These are phyloP conservation scores for Dunaliella primolecta DNA, from an alignment of 139 green algal species.

Conservation along the genomic window DNA sequence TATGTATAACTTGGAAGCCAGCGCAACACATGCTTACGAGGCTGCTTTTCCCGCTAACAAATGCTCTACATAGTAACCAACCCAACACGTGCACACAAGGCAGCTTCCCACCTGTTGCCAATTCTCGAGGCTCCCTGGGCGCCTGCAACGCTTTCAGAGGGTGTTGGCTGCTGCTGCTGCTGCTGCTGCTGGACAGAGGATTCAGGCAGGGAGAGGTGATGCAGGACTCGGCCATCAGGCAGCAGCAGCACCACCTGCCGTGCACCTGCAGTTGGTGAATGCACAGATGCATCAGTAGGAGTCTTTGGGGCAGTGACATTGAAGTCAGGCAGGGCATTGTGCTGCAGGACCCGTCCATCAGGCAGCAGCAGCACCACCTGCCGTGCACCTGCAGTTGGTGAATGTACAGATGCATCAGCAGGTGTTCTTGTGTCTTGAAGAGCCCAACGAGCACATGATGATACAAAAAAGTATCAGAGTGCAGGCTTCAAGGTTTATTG, in stretches of 20 bases:
- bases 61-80: too few species aligned
- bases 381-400: neutral
- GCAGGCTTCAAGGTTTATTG: too few species aligned
- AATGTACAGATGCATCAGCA: neutral
- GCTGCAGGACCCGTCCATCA: neutral
- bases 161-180: neutral
- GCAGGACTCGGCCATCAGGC: neutral
- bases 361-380: neutral
- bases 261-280: neutral
- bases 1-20: neutral
- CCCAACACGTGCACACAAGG: too few species aligned
- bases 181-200: neutral
- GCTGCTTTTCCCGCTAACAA: too few species aligned
- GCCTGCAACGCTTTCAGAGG: neutral
- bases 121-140: neutral
- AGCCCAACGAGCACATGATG: neutral
- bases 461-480: too few species aligned
- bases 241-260: neutral
- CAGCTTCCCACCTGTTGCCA: neutral
- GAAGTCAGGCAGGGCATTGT: neutral
- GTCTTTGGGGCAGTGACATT: neutral
- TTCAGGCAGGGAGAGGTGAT: neutral
- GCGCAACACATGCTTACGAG: neutral
- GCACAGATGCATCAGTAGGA: neutral
- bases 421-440: neutral